Evolutionary conservation across 2,329 filamentous ascomycete species (phyloP).

Genomic region (Aulographum hederae): DNA sequence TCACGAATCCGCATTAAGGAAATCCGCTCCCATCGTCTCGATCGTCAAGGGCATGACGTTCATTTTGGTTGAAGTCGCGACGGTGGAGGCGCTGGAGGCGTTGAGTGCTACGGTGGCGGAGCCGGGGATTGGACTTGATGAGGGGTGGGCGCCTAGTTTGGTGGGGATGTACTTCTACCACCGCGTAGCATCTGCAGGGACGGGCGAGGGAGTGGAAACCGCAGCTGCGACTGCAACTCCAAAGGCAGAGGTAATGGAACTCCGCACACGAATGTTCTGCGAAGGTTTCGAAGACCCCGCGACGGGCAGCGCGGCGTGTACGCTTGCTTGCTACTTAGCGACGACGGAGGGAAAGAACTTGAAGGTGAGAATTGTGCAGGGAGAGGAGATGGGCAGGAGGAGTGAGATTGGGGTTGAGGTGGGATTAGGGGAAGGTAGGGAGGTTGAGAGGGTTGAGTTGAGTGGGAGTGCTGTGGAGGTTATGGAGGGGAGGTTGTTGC

Average conservation of each 20-base stretch:
- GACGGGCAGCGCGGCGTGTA: constrained; percentile 31
- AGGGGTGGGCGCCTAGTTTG: not conserved
- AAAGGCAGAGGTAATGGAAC: too few relatives aligned
- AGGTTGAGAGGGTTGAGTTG: constrained; percentile 23
- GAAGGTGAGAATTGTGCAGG: constrained; percentile 27
- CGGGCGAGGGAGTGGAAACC: too few relatives aligned
- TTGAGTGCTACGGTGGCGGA: constrained; percentile 3
- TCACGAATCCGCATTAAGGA: constrained; percentile 2
- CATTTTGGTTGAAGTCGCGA: constrained; percentile 42
- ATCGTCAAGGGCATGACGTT: constrained; percentile 62
- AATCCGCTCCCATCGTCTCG: constrained; percentile 16
- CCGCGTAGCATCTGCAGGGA: not conserved
- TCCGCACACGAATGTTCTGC: constrained; percentile 5
- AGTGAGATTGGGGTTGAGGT: constrained; percentile 31
- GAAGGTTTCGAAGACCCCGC: constrained; percentile 29
- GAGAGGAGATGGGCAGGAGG: constrained; percentile 31
- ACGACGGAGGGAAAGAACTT: constrained; percentile 18
- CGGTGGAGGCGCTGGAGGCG: constrained; percentile 34
- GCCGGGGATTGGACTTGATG: not conserved
- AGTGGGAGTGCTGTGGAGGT: constrained; percentile 24
- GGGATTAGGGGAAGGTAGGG: constrained; percentile 16
- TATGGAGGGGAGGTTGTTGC: constrained; percentile 20
- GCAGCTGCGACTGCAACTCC: not conserved
- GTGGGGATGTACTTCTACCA: not conserved
- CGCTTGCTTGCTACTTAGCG: constrained; percentile 25